These are phyloP conservation scores for Cryptococcus floricola DNA, from an alignment of 1,284 basidiomycete genomes.

Conservation along the genomic window DNA sequence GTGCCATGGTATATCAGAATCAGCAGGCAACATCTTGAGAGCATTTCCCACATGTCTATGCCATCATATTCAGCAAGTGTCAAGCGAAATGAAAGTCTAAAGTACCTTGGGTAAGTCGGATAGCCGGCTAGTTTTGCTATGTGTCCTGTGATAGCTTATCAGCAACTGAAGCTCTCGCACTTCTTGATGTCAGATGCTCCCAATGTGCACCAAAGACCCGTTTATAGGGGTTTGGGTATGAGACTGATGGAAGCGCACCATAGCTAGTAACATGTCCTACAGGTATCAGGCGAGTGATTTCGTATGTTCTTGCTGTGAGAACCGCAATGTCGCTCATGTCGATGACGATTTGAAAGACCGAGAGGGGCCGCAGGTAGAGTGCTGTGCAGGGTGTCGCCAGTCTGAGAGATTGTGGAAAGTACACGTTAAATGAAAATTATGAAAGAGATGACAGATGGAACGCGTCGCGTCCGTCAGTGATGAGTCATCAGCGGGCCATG, in stretches of 20 bases:
- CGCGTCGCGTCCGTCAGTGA: too few species aligned
- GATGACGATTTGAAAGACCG: too few species aligned
- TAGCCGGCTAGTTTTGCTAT: slow-evolving; percentile 77
- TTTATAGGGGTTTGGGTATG: too few species aligned
- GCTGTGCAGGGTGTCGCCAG: too few species aligned
- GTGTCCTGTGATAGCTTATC: slow-evolving; percentile 55
- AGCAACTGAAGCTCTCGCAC: neutral
- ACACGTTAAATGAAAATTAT: too few species aligned
- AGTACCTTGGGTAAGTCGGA: slow-evolving; percentile 63
- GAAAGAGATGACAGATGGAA: too few species aligned
- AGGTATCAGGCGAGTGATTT: slow-evolving; percentile 39
- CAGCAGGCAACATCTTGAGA: slow-evolving; percentile 31
- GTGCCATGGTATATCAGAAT: slow-evolving; percentile 50
- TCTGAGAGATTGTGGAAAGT: too few species aligned
- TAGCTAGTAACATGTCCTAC: slow-evolving; percentile 42
- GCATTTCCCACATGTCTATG: slow-evolving; percentile 69
- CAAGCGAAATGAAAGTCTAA: neutral
- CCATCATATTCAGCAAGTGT: neutral
- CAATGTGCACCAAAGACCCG: too few species aligned
- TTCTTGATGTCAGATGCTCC: neutral
- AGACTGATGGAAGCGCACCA: slow-evolving; percentile 16
- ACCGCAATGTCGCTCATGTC: slow-evolving; percentile 37
- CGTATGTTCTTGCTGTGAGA: slow-evolving; percentile 43
- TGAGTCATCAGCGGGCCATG: too few species aligned
- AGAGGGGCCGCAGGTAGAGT: too few species aligned